These are phyloP conservation scores for Nemania diffusa DNA, from an alignment of 2,329 filamentous ascomycete genomes.

Conservation along the genomic window DNA sequence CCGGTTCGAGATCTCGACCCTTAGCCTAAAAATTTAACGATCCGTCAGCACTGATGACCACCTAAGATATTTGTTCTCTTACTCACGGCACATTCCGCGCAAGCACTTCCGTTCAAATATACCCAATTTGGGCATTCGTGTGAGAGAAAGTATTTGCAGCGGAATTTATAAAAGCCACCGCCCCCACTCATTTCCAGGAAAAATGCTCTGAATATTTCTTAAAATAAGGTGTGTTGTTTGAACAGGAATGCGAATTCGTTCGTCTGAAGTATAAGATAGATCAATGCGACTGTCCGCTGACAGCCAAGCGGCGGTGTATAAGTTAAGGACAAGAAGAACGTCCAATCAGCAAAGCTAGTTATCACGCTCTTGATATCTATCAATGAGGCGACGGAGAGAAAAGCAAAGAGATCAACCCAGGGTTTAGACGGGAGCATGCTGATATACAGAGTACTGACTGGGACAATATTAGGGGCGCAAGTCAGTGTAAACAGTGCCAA, in stretches of 20 bases:
- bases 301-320: constrained; percentile 44
- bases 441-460: constrained; percentile 31
- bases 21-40: constrained; percentile 53
- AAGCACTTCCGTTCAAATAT: constrained; percentile 62
- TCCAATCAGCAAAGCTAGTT: constrained; percentile 38
- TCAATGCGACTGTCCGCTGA: constrained; percentile 46
- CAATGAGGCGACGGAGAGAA: constrained; percentile 31
- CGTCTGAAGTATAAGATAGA: constrained; percentile 12
- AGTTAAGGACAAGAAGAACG: constrained; percentile 37
- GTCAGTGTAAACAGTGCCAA: constrained; percentile 32
- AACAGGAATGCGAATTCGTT: constrained; percentile 13
- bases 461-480: constrained; percentile 35
- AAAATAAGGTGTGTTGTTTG: background rate
- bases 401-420: constrained; percentile 37
- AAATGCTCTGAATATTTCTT: background rate
- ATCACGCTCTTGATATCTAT: constrained; percentile 12
- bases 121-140: constrained; percentile 66
- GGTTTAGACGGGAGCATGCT: constrained; percentile 40
- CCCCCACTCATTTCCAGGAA: constrained; percentile 51
- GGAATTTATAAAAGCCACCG: constrained; percentile 63
- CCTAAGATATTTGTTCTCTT: background rate
- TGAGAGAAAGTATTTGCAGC: constrained; percentile 65
- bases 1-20: constrained; percentile 58
- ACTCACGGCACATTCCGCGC: constrained; percentile 62
- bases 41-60: constrained; percentile 31